These are phyloP conservation scores for Penicillium fimorum DNA, from an alignment of 495 filamentous ascomycete species.

Conservation along the genomic window DNA sequence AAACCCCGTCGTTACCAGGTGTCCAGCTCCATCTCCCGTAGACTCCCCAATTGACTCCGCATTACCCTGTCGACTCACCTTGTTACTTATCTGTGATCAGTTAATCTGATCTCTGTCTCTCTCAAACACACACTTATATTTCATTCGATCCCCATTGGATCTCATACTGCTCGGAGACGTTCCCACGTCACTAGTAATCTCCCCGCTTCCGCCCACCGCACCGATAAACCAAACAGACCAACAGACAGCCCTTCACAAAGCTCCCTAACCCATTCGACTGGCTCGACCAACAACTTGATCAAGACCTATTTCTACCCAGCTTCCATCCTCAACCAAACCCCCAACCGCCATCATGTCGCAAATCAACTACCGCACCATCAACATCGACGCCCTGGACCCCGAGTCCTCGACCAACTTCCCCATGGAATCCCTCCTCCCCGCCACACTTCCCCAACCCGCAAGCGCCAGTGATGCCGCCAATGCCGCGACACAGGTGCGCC, in stretches of 20 bases:
- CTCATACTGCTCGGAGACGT: conserved; percentile 5
- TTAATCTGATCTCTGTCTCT: background rate
- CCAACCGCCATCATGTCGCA: conserved; percentile 49
- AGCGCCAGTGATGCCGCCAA: conserved; percentile 69
- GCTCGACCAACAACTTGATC: background rate
- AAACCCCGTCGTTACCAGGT: conserved; percentile 13
- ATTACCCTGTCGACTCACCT: background rate
- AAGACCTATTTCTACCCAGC: background rate
- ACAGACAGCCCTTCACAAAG: conserved; percentile 7
- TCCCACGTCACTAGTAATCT: conserved; percentile 19
- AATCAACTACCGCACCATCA: conserved; percentile 86
- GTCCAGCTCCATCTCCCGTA: conserved; percentile 18
- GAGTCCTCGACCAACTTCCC: conserved; percentile 87
- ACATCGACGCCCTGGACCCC: conserved; percentile 86
- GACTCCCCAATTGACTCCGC: conserved; percentile 11
- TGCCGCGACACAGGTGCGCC: conserved; percentile 73
- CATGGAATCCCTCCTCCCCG: conserved; percentile 70
- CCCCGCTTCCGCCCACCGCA: conserved; percentile 24
- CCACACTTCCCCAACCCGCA: conserved; percentile 58
- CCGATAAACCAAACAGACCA: conserved; percentile 17
- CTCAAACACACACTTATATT: background rate
- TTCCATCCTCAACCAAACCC: conserved; percentile 4
- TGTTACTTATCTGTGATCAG: background rate
- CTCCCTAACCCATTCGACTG: background rate
- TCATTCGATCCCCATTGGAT: background rate